Evolutionary conservation across 805 yeast genomes (phyloP).

Genomic region (Nakazawaea pomicola): DNA sequence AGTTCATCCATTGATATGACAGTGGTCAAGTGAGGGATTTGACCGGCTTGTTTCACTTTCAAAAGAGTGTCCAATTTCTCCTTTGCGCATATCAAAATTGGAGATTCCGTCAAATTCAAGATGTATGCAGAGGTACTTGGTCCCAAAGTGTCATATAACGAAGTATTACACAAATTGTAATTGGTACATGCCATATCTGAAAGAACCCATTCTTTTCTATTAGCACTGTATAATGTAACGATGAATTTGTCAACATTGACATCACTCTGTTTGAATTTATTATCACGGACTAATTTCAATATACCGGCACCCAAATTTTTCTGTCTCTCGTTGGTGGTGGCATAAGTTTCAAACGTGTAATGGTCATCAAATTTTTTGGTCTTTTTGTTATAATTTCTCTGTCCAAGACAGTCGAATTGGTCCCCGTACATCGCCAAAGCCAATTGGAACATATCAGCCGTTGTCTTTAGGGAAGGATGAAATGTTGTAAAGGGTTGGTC

Average conservation of each 20-base stretch:
- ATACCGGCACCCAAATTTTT: slow-evolving; percentile 20
- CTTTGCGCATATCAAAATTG: slow-evolving; percentile 49
- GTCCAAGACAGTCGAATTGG: slow-evolving; percentile 41
- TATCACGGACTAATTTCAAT: slow-evolving; percentile 18
- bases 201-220: slow-evolving; percentile 64
- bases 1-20: slow-evolving; percentile 54
- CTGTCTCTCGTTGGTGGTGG: slow-evolving; percentile 11
- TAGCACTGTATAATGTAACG: slow-evolving; percentile 51
- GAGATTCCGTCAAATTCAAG: slow-evolving; percentile 55
- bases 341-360: slow-evolving; percentile 8
- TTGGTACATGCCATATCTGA: slow-evolving; percentile 64
- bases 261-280: slow-evolving; percentile 10
- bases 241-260: slow-evolving; percentile 28
- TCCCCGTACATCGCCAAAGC: slow-evolving; percentile 32
- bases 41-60: slow-evolving; percentile 30
- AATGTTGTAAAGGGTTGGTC: slow-evolving; percentile 9
- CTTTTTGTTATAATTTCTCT: slow-evolving; percentile 27
- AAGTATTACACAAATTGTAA: slow-evolving; percentile 48
- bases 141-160: slow-evolving; percentile 54
- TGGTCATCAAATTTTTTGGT: slow-evolving; percentile 4
- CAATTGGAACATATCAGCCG: slow-evolving; percentile 38
- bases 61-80: slow-evolving; percentile 44
- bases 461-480: slow-evolving; percentile 40
- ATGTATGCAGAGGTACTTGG: slow-evolving; percentile 60
- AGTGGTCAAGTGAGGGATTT: slow-evolving; percentile 33